phyloP scores from a whole-genome alignment of 1,139 yeast genomes.

The Saccharomyces hybrid region DNA sequence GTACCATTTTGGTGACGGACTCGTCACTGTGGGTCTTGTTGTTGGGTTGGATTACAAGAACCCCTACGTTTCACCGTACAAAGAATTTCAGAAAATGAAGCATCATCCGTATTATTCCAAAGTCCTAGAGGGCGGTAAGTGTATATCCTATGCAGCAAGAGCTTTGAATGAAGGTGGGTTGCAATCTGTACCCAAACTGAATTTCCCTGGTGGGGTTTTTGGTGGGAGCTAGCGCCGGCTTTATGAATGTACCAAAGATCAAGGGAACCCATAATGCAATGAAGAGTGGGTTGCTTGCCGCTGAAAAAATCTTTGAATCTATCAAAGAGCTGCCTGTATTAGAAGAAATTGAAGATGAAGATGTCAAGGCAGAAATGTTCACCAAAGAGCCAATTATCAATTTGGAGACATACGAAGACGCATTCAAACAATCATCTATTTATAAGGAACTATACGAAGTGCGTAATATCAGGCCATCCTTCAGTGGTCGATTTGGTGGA shows the following conservation, averaged over 20 bases:
- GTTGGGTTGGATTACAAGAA: slow-evolving; percentile 88
- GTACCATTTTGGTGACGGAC: slow-evolving; percentile 91
- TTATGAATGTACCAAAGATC: slow-evolving; percentile 91
- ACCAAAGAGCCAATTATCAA: slow-evolving; percentile 36
- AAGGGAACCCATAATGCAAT: slow-evolving; percentile 98
- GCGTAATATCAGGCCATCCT: slow-evolving; percentile 87
- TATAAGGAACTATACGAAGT: slow-evolving; percentile 71
- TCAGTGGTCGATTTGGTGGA: slow-evolving; percentile 59
- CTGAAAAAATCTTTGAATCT: slow-evolving; percentile 63
- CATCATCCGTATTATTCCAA: slow-evolving; percentile 78
- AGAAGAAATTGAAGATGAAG: slow-evolving; percentile 33
- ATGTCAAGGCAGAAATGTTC: slow-evolving; percentile 26
- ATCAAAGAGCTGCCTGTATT: slow-evolving; percentile 41
- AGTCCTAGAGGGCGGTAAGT: slow-evolving; percentile 78
- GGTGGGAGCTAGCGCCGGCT: slow-evolving; percentile 94
- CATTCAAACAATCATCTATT: slow-evolving; percentile 75
- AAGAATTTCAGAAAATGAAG: slow-evolving; percentile 91
- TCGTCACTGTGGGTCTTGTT: slow-evolving; percentile 84
- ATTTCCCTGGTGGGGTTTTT: slow-evolving; percentile 91
- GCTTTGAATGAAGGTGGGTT: slow-evolving; percentile 94
- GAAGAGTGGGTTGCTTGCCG: slow-evolving; percentile 91
- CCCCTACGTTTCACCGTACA: slow-evolving; percentile 91
- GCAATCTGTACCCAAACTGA: slow-evolving; percentile 80
- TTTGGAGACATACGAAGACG: slow-evolving; percentile 51
- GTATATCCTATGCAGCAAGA: slow-evolving; percentile 89